Percentiles rank a stretch among this genome's conserved stretches.
These are phyloP conservation scores for Pinus taeda DNA, from an alignment of 75 land plant species.

Conservation along the genomic window DNA sequence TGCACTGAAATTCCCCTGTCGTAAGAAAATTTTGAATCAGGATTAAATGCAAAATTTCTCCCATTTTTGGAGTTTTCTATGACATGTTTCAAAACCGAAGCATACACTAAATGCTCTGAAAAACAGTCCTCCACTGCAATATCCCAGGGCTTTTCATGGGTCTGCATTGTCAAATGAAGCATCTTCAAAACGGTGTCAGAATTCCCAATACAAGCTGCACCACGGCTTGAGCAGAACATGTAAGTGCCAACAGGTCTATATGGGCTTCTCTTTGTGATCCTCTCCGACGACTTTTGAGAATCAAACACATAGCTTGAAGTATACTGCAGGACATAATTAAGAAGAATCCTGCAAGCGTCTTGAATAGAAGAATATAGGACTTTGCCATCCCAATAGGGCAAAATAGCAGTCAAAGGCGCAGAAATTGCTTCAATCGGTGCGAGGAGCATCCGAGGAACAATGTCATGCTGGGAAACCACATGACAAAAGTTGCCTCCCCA, in stretches of 20 bases:
- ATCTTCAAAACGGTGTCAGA: constrained; percentile 50
- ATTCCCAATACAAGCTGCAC: constrained; percentile 29
- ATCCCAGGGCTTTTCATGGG: background rate
- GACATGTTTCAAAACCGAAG: background rate
- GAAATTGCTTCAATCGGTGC: constrained; percentile 35
- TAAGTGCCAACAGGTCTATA: constrained; percentile 60
- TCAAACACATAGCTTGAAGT: background rate
- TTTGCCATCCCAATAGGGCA: constrained; percentile 15
- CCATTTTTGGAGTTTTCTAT: background rate
- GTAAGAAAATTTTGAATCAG: background rate
- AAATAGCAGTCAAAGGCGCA: constrained; percentile 17
- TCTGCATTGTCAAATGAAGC: constrained; percentile 9
- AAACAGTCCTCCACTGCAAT: background rate
- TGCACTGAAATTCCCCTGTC: background rate
- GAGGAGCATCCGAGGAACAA: constrained; percentile 51
- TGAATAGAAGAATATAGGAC: too few relatives aligned
- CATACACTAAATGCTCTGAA: background rate
- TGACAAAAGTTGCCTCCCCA: constrained; percentile 46
- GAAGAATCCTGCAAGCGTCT: background rate
- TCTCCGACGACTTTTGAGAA: background rate
- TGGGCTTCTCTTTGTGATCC: constrained; percentile 20
- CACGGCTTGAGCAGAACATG: constrained; percentile 31
- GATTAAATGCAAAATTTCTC: too few relatives aligned
- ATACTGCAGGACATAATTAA: background rate
- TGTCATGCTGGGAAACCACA: constrained; percentile 42